phyloP scores from a whole-genome alignment of 257 asterid genomes.

The Jaltomata sinuosa region DNA sequence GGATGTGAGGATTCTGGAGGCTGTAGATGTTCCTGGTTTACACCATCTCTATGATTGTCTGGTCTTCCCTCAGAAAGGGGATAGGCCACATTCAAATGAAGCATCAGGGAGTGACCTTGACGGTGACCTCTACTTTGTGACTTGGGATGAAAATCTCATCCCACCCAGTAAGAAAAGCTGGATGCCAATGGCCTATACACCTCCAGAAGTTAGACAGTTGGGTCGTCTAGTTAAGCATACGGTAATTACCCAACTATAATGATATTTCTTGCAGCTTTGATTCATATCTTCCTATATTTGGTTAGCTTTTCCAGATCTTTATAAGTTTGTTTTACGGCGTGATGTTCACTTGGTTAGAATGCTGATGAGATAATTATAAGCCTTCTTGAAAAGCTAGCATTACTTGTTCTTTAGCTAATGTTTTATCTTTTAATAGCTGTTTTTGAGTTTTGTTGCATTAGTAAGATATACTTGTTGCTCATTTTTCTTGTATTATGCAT shows the following conservation, averaged over 20 bases:
- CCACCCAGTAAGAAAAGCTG: slow-evolving; percentile 85
- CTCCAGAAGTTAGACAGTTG: slow-evolving; percentile 35
- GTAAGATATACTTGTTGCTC: background rate
- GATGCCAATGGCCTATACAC: slow-evolving; percentile 68
- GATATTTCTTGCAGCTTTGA: background rate
- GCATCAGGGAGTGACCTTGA: slow-evolving; percentile 99
- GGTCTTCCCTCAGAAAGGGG: slow-evolving; percentile 89
- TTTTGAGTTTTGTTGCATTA: background rate
- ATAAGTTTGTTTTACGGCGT: background rate
- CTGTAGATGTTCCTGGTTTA: slow-evolving; percentile 64
- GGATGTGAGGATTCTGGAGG: slow-evolving; percentile 85
- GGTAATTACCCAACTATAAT: slow-evolving; percentile 30
- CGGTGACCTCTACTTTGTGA: slow-evolving; percentile 90
- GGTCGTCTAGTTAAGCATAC: slow-evolving; percentile 50
- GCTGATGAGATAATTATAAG: background rate
- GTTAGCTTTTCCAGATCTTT: background rate
- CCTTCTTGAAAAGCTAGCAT: background rate
- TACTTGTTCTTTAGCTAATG: background rate
- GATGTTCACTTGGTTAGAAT: background rate
- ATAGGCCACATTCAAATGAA: slow-evolving; percentile 87
- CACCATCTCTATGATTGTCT: slow-evolving; percentile 73
- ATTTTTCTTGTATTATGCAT: background rate
- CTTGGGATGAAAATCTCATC: slow-evolving; percentile 91
- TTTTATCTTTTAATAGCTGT: background rate
- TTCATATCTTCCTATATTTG: background rate